phyloP scores from a whole-genome alignment of 2,329 filamentous ascomycete genomes.

The Sporothrix euskadiensis region DNA sequence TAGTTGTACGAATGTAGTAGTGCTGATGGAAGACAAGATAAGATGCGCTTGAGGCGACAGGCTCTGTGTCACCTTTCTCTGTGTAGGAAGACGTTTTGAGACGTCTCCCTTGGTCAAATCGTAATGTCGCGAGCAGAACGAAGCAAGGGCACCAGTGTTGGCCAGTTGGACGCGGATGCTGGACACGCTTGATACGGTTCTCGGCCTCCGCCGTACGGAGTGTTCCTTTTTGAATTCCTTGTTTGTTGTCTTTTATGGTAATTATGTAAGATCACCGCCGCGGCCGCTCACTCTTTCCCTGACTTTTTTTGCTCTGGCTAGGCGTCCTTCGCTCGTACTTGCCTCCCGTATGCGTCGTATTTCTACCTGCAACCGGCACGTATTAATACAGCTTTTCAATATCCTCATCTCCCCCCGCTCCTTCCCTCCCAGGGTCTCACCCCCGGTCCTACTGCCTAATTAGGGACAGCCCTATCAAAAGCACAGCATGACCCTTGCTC shows the following conservation, averaged over 20 bases:
- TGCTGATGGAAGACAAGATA: neutral
- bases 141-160: neutral
- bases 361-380: neutral
- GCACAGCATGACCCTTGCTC: neutral
- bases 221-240: neutral
- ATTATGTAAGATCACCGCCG: constrained; percentile 8
- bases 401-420: neutral
- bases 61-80: neutral
- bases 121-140: neutral
- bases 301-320: neutral
- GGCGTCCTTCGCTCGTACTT: constrained; percentile 1
- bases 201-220: neutral
- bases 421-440: neutral
- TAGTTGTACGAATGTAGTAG: neutral
- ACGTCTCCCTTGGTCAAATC: neutral
- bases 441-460: constrained; percentile 14
- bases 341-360: constrained; percentile 14
- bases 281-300: neutral
- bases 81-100: neutral
- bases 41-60: neutral
- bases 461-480: constrained; percentile 19
- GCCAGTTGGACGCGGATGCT: neutral
- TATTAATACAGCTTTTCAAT: neutral
- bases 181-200: too few species aligned
- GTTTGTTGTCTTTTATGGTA: neutral